Evolutionary conservation across 2,329 filamentous ascomycete genomes (phyloP), one percentile per base, ranked within the genome.

Genomic region (Magnaporthales sp.): DNA sequence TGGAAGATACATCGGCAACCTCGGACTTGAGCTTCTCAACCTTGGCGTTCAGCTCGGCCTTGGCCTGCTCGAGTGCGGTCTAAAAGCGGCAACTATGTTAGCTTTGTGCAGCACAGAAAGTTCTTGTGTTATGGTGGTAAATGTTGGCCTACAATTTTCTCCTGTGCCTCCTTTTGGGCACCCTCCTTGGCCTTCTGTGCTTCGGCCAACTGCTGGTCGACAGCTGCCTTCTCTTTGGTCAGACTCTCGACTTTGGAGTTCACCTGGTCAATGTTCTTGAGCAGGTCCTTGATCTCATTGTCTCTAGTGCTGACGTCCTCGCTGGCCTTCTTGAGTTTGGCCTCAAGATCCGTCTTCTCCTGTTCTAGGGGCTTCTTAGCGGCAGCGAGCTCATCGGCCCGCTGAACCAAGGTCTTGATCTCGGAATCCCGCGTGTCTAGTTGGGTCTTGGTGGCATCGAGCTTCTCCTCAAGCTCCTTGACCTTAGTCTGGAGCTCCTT

Each of bases 1-100:
- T 64, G 38, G 62, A 58, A 13, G 62, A 54, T 8, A 26, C 61
- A n/a, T 63, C 66, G 51, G 66, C 62, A 27, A 67, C 38, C 2
- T 64, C 62, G 54, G 66, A 30, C 66, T 64, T 67, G 66, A 67
- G 66, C 61, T 64, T 62, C 30, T 67, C 62, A 19, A 64, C 51
- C 66, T 67, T 9, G 51, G 54, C 62, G n/a, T 26, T 67, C 26
- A 66, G 65, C 51, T 63, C 30, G 24, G 65, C 46, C 31, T 54
- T 63, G 58, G 65, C 51, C 60, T 63, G 10, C 60, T 66, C 65
- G 3, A 66, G 56, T 8, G 64, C 54, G 13, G 19, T 13, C 64
- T 66, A 31, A 58, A 24, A 13, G 19, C 5, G 29, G 22, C 22
- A 32, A 9, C 51, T 26, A 32, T 63, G 30, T 63, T 32, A 32